Evolutionary conservation across 768 basidiomycete species (phyloP), one percentile per base, ranked within the genome.

Genomic region (Coprinopsis strossmayeri): DNA sequence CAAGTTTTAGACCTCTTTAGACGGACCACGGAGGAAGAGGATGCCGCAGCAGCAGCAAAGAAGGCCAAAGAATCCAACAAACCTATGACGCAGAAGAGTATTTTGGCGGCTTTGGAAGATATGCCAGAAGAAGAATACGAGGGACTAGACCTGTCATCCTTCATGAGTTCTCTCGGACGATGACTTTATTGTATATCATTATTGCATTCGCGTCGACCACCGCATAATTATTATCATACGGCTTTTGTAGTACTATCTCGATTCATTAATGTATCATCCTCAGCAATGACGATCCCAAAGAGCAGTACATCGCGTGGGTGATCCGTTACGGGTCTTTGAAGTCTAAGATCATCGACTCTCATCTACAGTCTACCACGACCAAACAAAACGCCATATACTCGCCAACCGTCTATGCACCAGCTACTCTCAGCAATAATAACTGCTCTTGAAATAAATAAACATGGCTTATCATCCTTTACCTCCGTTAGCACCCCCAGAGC

Each of bases 61-160:
- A 81, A 77, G 46, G 68, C 69, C 24, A 80, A 70, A 53, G 77
- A 82, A 47, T 49, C 65, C n/a, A 62, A 69, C 44, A 80, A 83
- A 25, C 73, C 84, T 30, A 66, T 77, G 46, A 79, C 73, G 45
- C 87, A 90, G 60, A 95, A 89, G 71, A 90, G 86, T 61, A 71
- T 95, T 26, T 70, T 97, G 20, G 84, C 87, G 44, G 94, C 92
- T 41, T 70, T 98, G 49, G 93, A 95, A 56, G 95, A 96, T 57
- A 70, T 97, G 41, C 93, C 92, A 2, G 93, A 95, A 61, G 89
- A 94, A 47, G 95, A 98, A 67, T 98, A 96, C 61, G 82, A 89
- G 61, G 81, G 80, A 44, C 65, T 96, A 58, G 91, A 94, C 57
- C 69, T 97, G 50, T 81, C 86, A 37, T 83, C 78, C 61, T 97